Evolutionary conservation across 768 basidiomycete species (phyloP), one percentile per base, ranked within the genome.

Genomic region (Mycena venus): DNA sequence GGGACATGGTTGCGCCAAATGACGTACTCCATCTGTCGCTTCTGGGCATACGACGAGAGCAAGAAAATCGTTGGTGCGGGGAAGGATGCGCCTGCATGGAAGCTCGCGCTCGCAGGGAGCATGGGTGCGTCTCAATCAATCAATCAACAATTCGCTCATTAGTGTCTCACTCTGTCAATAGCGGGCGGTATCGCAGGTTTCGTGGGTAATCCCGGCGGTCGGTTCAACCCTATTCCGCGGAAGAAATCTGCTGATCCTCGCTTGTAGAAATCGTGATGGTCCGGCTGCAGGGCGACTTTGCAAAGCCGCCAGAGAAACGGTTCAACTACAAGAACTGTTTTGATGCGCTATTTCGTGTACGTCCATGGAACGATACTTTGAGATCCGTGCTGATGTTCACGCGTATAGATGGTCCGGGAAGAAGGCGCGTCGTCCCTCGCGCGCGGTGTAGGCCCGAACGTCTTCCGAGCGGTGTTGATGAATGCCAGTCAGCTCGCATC

Each of bases 1-100:
- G 96, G 96, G 34, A 98, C 96, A 31, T 93, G 95, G 91, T 84
- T 98, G 83, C 90, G 96, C 32, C 96, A 98, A 84, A 96, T 97
- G 95, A 94, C 92, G 38, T 97, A 97, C 84, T 96, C 94, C 51
- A 86, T 96, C 82, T 96, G 95, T 82, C 89, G 96, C n/a, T 97
- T 96, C 86, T 96, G 95, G 91, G 95, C 94, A 19, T 96, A 97
- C 82, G 96, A 97, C 75, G 94, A 95, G 85, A 95, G 93, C 82
- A 97, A 96, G 88, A 95, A 93, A 86, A 75, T 93, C 9, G 78
- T 97, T 0, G 94, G 94, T 25, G 93, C 94, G 12, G 90, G 90
- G 38, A 88, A 90, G 78, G 88, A 94, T 75, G 88, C 93, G 0
- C 91, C 95, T 3, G 91, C 94, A 14, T 97, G 93, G 92, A 91